Percentiles rank a stretch among this genome's conserved stretches.
These are phyloP conservation scores for Schrenkiella parvula DNA, from an alignment of 345 rosid species.

Conservation along the genomic window DNA sequence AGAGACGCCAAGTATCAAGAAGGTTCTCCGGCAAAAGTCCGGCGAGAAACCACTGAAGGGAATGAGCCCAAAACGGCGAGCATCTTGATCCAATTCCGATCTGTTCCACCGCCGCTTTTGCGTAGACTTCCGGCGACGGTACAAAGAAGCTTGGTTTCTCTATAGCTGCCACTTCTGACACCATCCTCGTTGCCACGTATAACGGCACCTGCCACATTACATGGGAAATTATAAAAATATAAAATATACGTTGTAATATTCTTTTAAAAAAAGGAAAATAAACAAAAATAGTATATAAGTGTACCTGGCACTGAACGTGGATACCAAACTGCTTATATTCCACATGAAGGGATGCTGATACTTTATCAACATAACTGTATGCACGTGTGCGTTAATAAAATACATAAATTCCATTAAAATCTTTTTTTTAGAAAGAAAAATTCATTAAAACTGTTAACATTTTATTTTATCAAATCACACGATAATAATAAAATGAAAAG, in stretches of 20 bases:
- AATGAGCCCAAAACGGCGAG: slow-evolving; percentile 80
- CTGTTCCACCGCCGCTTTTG: slow-evolving; percentile 43
- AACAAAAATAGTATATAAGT: too few relatives aligned
- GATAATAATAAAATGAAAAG: neutral
- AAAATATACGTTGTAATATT: neutral
- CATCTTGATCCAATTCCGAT: slow-evolving; percentile 63
- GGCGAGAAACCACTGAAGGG: slow-evolving; percentile 67
- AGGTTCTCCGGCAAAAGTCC: slow-evolving; percentile 43
- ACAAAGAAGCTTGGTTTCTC: slow-evolving; percentile 47
- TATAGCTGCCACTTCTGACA: slow-evolving; percentile 49
- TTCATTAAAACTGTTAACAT: neutral
- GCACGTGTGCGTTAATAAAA: neutral
- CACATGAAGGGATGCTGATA: slow-evolving; percentile 67
- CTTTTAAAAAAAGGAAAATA: neutral
- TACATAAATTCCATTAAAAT: too few relatives aligned
- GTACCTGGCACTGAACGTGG: slow-evolving; percentile 87
- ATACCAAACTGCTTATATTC: slow-evolving; percentile 72
- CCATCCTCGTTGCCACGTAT: slow-evolving; percentile 81
- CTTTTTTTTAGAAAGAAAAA: too few relatives aligned
- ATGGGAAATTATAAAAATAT: neutral
- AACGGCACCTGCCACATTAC: slow-evolving; percentile 52
- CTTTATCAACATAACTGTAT: slow-evolving; percentile 58
- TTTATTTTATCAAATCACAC: neutral
- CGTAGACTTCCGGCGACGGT: slow-evolving; percentile 61
- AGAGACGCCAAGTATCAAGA: slow-evolving; percentile 79